Base-by-base conservation (phyloP, 2,329 filamentous ascomycete genomes). In the Fusarium bulbicola region DNA sequence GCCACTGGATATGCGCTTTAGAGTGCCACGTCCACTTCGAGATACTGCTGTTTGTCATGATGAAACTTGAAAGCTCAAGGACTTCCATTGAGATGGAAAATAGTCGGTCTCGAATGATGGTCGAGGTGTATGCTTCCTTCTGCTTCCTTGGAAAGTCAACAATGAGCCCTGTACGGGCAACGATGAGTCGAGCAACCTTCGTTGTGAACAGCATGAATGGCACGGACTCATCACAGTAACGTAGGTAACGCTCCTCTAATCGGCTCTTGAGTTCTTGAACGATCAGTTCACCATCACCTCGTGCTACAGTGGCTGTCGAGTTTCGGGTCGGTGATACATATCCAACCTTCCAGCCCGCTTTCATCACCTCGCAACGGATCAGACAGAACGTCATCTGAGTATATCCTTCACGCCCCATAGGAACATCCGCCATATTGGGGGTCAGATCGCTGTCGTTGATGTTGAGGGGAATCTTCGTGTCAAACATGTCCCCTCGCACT, bases 11-110 rank as follows among this genome's bases (percentile, higher is more conserved):
- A 14, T 63, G 60, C 0, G 53, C 46, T 30, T 63, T 63, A 1
- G 53, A 59, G 42, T 63, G 60, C 60, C 60, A 63, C 4, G 60
- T 59, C 60, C 53, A 63, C 8, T 59, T 63, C 0, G 60, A 63
- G 6, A 63, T 49, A 11, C 13, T 47, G 0, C 6, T 39, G 4
- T 47, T 59, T 16, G 24, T 18, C 14, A 47, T 10, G 20, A 59
- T 57, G 3, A 36, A 28, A 1, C 15, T 34, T 0, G 60, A 63
- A 5, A 63, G 53, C 0, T 59, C 34, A 7, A 63, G 32, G 3
- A 63, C 18, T 6, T 59, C 53, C n/a, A 42, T 59, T 0, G 60
- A 63, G 1, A 7, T 42, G 3, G 42, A n/a, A 6, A 59, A 63
- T 0, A 63, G 3, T 13, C 7, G 5, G 1, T 49, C 53, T 30